Percentiles rank a stretch among this genome's conserved stretches.
These are phyloP conservation scores for Pichia exigua DNA, from an alignment of 805 yeast species.

Conservation along the genomic window DNA sequence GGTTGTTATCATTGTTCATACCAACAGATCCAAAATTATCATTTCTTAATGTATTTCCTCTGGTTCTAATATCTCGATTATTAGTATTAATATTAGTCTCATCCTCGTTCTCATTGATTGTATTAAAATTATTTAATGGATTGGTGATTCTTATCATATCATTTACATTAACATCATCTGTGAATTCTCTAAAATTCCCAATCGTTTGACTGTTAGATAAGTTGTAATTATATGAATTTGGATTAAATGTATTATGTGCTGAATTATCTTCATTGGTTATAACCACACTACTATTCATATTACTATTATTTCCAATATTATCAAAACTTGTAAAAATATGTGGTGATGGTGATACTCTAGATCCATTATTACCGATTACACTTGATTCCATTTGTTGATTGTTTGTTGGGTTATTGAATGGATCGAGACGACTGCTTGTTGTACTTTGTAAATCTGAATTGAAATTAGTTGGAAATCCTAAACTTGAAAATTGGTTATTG, in stretches of 20 bases:
- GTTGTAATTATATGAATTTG: slow-evolving; percentile 20
- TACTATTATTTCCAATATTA: not conserved
- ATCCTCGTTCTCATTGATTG: not conserved
- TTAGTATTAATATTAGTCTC: not conserved
- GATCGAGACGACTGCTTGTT: not conserved
- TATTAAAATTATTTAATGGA: not conserved
- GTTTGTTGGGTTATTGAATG: not conserved
- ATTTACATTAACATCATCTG: not conserved
- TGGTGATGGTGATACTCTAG: not conserved
- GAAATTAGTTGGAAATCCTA: not conserved
- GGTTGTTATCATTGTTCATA: slow-evolving; percentile 10
- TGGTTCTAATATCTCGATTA: slow-evolving; percentile 1
- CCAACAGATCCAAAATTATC: slow-evolving; percentile 7
- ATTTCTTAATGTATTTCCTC: slow-evolving; percentile 9
- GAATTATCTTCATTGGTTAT: slow-evolving; percentile 4
- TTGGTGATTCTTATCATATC: not conserved
- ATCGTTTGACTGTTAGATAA: slow-evolving; percentile 26
- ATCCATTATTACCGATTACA: not conserved
- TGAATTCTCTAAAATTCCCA: slow-evolving; percentile 16
- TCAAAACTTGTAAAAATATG: not conserved
- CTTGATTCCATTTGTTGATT: not conserved
- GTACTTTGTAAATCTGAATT: not conserved
- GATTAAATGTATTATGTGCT: slow-evolving; percentile 23
- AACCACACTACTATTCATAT: not conserved
- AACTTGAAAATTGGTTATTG: not conserved